Evolutionary conservation across 495 filamentous ascomycete genomes (phyloP).

Genomic region (Aspergillus taichungensis): DNA sequence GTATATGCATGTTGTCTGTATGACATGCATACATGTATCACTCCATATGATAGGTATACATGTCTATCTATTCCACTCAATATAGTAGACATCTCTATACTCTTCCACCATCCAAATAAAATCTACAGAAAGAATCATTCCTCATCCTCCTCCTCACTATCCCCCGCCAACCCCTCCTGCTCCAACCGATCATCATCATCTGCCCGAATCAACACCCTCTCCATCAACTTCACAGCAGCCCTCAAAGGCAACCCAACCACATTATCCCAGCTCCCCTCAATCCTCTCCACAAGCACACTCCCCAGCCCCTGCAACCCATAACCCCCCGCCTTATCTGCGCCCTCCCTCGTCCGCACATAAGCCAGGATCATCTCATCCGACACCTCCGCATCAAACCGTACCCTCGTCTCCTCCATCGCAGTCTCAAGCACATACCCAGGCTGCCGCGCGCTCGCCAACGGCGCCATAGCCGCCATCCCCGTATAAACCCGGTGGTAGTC

Average conservation of each 20-base stretch:
- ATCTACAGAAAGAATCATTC: neutral
- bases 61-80: no score
- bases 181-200: constrained; percentile 44
- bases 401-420: constrained; percentile 78
- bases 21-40: no score
- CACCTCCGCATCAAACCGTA: constrained; percentile 64
- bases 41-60: no score
- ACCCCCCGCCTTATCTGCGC: constrained; percentile 91
- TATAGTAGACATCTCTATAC: no score
- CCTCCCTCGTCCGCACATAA: constrained; percentile 88
- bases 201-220: constrained; percentile 59
- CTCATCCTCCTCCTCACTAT: constrained; percentile 10
- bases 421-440: constrained; percentile 81
- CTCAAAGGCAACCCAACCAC: constrained; percentile 89
- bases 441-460: constrained; percentile 60
- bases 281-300: constrained; percentile 73
- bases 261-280: constrained; percentile 89
- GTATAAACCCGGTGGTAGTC: constrained; percentile 69
- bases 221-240: constrained; percentile 70
- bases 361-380: constrained; percentile 75
- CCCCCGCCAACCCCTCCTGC: constrained; percentile 22
- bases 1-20: no score
- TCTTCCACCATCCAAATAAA: neutral
- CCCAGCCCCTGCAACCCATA: constrained; percentile 90
- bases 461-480: constrained; percentile 70